Conservation (phyloP, 495 filamentous ascomycete species). For the Baudoinia panamericana region DNA sequence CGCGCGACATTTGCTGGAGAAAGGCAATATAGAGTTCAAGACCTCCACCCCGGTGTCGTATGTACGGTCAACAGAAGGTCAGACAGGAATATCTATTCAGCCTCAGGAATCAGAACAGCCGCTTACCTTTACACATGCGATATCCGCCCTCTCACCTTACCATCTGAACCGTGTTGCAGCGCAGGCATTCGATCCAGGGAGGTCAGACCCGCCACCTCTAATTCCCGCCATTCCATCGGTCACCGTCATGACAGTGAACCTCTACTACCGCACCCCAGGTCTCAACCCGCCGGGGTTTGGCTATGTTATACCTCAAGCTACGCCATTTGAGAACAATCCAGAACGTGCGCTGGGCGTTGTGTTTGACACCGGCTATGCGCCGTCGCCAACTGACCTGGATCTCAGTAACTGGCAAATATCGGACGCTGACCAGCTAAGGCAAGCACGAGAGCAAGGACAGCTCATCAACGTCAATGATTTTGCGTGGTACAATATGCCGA, state of each 20-base stretch:
- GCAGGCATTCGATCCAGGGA: neutral
- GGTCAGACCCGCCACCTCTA: too few species aligned
- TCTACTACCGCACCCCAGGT: conserved; percentile 58
- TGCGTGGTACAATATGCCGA: conserved; percentile 17
- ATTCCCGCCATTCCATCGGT: conserved; percentile 48
- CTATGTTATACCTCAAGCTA: conserved; percentile 68
- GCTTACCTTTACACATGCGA: conserved; percentile 47
- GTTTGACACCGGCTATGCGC: conserved; percentile 63
- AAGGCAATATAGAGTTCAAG: conserved; percentile 42
- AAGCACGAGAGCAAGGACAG: conserved; percentile 11
- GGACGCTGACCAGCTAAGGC: conserved; percentile 4
- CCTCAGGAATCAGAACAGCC: conserved; percentile 3
- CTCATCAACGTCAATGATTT: conserved; percentile 17
- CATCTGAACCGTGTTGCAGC: conserved; percentile 27
- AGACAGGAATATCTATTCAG: conserved; percentile 2
- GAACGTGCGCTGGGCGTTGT: conserved; percentile 79
- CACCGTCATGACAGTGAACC: conserved; percentile 81
- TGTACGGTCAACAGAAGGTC: conserved; percentile 1
- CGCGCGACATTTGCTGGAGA: conserved; percentile 31
- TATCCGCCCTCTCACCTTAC: conserved; percentile 53
- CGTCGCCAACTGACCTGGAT: conserved; percentile 11
- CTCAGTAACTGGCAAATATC: conserved; percentile 9
- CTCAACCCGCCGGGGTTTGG: conserved; percentile 68
- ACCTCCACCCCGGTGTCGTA: conserved; percentile 30
- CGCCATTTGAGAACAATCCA: conserved; percentile 60